Evolutionary conservation across 192 early-diverging fungal species (phyloP), one percentile per base, ranked within the genome.

Genomic region (Spinellus fusiger): DNA sequence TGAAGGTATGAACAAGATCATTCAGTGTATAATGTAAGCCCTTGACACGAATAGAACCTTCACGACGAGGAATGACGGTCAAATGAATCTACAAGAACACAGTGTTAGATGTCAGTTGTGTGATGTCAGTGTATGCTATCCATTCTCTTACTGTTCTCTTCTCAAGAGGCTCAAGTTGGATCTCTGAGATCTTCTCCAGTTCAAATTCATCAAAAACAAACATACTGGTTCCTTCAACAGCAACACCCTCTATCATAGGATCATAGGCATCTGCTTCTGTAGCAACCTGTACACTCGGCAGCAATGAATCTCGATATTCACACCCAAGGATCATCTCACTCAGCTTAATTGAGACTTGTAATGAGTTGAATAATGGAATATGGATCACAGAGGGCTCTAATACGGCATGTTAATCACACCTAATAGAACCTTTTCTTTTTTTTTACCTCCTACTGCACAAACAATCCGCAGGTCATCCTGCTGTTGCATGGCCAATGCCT

Each of bases 11-110:
- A 28, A 97, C 77, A 29, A 86, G 81, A 16, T 87, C 90, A 57
- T 86, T 87, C 0, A 98, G 68, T 28, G 83, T 81, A 61, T 88
- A 96, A 28, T 80, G 82, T 12, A 97, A 69, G 7, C 95, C 93
- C 33, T 79, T 40, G 18, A 98, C 78, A 27, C 68, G 64, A 20
- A 98, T 72, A 31, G 76, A 71, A 0, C 96, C 95, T 58, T 90
- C 84, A 23, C 68, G 68, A 55, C 86, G 90, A 9, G 91, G 92
- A 35, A 85, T 73, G 5, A 94, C 67, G 23, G 76, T 73, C 23
- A 94, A 71, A 53, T 80, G 80, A 16, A 92, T 59, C 88, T 89
- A 70, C 23, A 28, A 18, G 13, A 60, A 32, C 22, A 53, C 4
- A 8, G 26, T 7, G 31, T 0, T 20, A 10, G 38, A n/a, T n/a